These are phyloP conservation scores for Musa acuminata DNA, from an alignment of 176 grass and related monocot genomes.

Conservation along the genomic window DNA sequence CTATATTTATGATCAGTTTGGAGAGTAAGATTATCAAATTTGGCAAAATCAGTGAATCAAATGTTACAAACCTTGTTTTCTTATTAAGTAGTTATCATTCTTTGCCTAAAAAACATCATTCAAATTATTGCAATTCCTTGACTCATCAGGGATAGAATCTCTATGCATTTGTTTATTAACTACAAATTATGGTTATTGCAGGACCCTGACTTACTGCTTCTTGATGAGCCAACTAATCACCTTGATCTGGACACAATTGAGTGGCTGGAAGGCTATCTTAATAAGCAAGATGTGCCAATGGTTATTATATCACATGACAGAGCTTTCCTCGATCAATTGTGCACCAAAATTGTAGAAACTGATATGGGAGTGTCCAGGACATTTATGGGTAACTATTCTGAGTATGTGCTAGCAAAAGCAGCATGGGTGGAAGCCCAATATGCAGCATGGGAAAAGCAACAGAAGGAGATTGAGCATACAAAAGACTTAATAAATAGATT, in stretches of 20 bases:
- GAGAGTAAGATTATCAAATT: no score
- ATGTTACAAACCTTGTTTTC: no score
- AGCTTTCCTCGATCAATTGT: conserved; percentile 85
- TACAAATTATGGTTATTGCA: conserved; percentile 24
- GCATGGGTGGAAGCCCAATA: conserved; percentile 60
- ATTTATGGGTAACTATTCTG: conserved; percentile 87
- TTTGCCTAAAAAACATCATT: no score
- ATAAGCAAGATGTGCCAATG: conserved; percentile 82
- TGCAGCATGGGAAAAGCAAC: conserved; percentile 93
- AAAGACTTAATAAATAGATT: conserved; percentile 92
- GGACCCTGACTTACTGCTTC: conserved; percentile 90
- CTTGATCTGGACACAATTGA: conserved; percentile 93
- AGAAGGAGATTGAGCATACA: conserved; percentile 91
- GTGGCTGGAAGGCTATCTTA: conserved; percentile 87
- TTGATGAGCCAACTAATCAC: conserved; percentile 97
- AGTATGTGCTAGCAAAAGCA: conserved; percentile 69
- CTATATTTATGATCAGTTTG: no score
- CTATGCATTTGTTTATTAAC: neutral
- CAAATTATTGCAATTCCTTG: neutral
- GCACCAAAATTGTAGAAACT: conserved; percentile 88
- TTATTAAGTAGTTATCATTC: no score
- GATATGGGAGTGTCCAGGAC: conserved; percentile 90
- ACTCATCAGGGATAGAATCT: neutral
- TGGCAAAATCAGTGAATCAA: no score
- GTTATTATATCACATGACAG: conserved; percentile 98